These are phyloP conservation scores for Agarophyton chilense DNA, from an alignment of 23 red algal species.

Conservation along the genomic window DNA sequence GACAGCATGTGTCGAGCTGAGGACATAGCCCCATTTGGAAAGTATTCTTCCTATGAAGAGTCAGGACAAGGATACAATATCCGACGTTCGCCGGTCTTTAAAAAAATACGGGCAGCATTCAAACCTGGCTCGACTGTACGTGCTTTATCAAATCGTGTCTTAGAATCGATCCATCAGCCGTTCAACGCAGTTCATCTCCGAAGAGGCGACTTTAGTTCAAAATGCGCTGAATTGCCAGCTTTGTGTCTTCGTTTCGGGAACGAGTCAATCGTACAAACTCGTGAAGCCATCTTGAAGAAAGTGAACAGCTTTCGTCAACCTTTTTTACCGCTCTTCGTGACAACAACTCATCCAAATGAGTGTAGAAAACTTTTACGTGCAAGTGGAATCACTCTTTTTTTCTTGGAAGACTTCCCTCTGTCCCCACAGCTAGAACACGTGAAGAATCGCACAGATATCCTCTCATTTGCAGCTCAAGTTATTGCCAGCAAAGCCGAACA, in stretches of 20 bases:
- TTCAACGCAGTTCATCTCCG: constrained; percentile 71
- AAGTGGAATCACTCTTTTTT: constrained; percentile 6
- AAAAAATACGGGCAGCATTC: constrained; percentile 33
- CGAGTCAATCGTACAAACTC: constrained; percentile 34
- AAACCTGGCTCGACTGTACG: constrained; percentile 12
- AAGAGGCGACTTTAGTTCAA: constrained; percentile 41
- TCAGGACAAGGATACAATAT: constrained; percentile 55
- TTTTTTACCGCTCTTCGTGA: constrained; percentile 52
- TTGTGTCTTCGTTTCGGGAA: constrained; percentile 40
- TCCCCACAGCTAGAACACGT: constrained; percentile 1
- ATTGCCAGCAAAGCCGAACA: constrained; percentile 47
- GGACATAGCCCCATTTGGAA: constrained; percentile 32
- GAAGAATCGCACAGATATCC: constrained; percentile 27
- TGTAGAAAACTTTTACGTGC: background rate
- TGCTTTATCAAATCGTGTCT: background rate
- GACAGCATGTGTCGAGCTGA: constrained; percentile 41
- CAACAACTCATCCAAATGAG: constrained; percentile 36
- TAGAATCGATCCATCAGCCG: background rate
- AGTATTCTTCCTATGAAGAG: constrained; percentile 19
- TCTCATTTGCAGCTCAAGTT: constrained; percentile 47
- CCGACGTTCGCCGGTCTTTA: background rate
- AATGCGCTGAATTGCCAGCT: constrained; percentile 36
- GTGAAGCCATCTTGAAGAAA: constrained; percentile 24
- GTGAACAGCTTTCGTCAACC: constrained; percentile 2
- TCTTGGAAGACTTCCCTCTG: constrained; percentile 16